phyloP scores from a whole-genome alignment of 73 alveolate genomes.

The Stentor roeselii region DNA sequence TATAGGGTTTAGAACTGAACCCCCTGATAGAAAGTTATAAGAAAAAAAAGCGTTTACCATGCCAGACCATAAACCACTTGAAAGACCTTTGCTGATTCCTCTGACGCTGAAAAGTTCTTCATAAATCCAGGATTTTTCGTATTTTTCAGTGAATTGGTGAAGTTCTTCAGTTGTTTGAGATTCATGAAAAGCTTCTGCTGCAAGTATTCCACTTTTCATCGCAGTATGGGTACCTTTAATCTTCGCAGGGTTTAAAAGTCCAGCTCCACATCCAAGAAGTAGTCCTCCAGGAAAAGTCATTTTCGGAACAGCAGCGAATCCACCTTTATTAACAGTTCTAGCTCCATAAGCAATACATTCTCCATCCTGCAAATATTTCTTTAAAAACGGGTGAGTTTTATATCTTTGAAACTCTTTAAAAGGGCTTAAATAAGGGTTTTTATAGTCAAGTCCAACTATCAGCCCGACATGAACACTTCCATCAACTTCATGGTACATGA shows the following conservation, averaged over 20 bases:
- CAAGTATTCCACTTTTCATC: constrained; percentile 87
- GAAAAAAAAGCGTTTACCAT: background rate
- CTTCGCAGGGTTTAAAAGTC: constrained; percentile 89
- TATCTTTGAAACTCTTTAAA: constrained; percentile 65
- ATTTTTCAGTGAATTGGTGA: constrained; percentile 23
- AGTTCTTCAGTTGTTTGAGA: constrained; percentile 41
- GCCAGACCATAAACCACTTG: background rate
- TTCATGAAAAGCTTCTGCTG: constrained; percentile 73
- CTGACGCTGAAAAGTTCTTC: constrained; percentile 43
- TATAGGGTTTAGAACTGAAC: constrained; percentile 5
- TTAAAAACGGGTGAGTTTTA: constrained; percentile 74
- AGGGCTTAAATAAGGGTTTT: constrained; percentile 74
- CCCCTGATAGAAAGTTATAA: background rate
- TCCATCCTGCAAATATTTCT: constrained; percentile 66
- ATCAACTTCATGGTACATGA: constrained; percentile 75
- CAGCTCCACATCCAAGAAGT: constrained; percentile 93
- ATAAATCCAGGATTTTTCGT: constrained; percentile 48
- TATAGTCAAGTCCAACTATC: constrained; percentile 91
- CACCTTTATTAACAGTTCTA: constrained; percentile 89
- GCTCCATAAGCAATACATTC: constrained; percentile 94
- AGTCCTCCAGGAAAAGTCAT: constrained; percentile 95
- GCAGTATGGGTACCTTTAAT: constrained; percentile 93
- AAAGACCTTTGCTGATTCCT: constrained; percentile 11
- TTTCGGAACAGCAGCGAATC: constrained; percentile 89
- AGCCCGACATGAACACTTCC: constrained; percentile 70